Evolutionary conservation across 164 flowering plant genomes (phyloP).

Genomic region (Amborella trichopoda): DNA sequence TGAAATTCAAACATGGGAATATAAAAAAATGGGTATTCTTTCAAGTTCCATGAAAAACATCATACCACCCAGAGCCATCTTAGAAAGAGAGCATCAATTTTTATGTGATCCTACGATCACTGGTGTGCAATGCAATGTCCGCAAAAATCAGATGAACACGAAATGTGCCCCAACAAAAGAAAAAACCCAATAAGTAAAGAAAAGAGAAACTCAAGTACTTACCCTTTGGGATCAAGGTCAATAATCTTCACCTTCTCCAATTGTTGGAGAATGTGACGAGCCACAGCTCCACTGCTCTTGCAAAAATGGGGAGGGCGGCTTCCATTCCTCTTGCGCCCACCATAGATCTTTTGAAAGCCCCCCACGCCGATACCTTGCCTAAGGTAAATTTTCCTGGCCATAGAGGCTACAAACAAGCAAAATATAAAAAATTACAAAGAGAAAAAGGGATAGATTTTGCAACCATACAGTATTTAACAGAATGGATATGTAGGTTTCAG

Average conservation of each 20-base stretch:
- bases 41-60: too few relatives aligned
- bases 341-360: conserved; percentile 74
- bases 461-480: too few relatives aligned
- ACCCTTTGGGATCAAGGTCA: conserved; percentile 73
- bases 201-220: conserved; percentile 6
- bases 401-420: conserved; percentile 39
- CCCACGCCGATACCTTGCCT: conserved; percentile 90
- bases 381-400: conserved; percentile 62
- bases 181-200: not conserved
- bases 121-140: too few relatives aligned
- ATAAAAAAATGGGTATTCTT: too few relatives aligned
- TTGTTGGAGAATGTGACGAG: conserved; percentile 79
- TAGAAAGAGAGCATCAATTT: too few relatives aligned
- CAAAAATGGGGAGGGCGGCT: conserved; percentile 86
- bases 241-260: conserved; percentile 57
- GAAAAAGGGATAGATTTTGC: too few relatives aligned
- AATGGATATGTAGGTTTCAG: too few relatives aligned
- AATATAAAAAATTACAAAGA: not conserved
- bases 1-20: too few relatives aligned
- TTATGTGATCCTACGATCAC: too few relatives aligned
- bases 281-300: conserved; percentile 84
- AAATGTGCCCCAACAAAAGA: not conserved
- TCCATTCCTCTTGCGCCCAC: conserved; percentile 89
- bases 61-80: too few relatives aligned
- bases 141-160: not conserved